Base-by-base conservation (phyloP, 176 grass and related monocot genomes). In the Oryza longistaminata region DNA sequence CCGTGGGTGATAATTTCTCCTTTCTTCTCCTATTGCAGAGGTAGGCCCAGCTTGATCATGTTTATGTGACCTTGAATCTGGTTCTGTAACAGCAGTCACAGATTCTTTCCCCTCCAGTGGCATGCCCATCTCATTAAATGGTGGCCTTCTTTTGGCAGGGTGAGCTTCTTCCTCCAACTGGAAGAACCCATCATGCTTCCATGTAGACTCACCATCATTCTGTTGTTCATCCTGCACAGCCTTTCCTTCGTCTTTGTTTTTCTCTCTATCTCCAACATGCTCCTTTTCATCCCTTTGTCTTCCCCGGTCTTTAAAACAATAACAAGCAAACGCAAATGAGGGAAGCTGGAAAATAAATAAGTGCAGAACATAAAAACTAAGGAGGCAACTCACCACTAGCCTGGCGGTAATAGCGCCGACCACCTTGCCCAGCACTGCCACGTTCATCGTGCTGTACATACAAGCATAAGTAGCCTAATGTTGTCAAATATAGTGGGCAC, bases 371-470 rank as follows among this genome's bases (percentile, higher is more conserved):
- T 42, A 66, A 11, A 33, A 78, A 72, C 66, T 39, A 55, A 78
- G 9, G 48, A 85, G 39, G 16, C n/a, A 78, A 15, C 73, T 82
- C 78, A 89, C 90, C 88, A 89, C 46, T 77, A 71, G 85, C 71
- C 77, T 79, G 87, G 35, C 45, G 90, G 29, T 86, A 75, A 89
- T 92, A 88, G 52, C 13, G 85, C 82, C 60, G 91, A 86, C 91
- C 90, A 94, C 82, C 93, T 87, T 92, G 89, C 83, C 79, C 87
- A 93, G 76, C 85, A 88, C 81, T 87, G 71, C 84, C 71, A 78
- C 86, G 91, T 52, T 91, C 96, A 96, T 88, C 73, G 16, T 96
- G 90, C 96, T 99, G 96, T 89, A 93, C 81, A 91, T 91, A 93
- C 73, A 95, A 93, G 81, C 82, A 96, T 83, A 92, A 77, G 92